Evolutionary conservation across 352 stramenopile genomes (phyloP).

Genomic region (Globisporangium polare): DNA sequence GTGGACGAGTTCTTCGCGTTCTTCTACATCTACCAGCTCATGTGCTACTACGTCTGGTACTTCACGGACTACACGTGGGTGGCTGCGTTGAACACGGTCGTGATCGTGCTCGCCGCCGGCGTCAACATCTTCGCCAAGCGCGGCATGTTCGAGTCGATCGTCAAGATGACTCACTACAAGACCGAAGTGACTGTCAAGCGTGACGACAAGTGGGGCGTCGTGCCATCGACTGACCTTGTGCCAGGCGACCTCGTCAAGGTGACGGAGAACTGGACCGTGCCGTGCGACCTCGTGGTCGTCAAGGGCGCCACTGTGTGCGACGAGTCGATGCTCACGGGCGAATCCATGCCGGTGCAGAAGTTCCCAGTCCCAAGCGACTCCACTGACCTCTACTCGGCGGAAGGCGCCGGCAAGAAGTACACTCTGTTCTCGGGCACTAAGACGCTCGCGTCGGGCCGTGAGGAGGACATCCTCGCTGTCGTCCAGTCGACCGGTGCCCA

Average conservation of each 20-base stretch:
- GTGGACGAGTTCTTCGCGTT: constrained; percentile 66
- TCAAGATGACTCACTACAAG: constrained; percentile 61
- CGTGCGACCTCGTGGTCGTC: constrained; percentile 67
- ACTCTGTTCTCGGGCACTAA: constrained; percentile 86
- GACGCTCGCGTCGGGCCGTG: constrained; percentile 59
- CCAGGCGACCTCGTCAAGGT: constrained; percentile 70
- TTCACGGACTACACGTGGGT: constrained; percentile 67
- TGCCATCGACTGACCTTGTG: constrained; percentile 49
- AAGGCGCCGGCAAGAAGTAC: constrained; percentile 73
- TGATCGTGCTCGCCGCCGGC: constrained; percentile 45
- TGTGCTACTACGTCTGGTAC: constrained; percentile 85
- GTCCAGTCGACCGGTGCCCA: constrained; percentile 80
- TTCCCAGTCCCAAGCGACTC: constrained; percentile 52
- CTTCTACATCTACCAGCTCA: constrained; percentile 84
- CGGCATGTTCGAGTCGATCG: constrained; percentile 44
- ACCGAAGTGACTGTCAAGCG: constrained; percentile 68
- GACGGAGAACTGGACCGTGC: constrained; percentile 61
- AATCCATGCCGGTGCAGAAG: constrained; percentile 88
- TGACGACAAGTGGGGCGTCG: constrained; percentile 40
- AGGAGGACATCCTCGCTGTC: constrained; percentile 69
- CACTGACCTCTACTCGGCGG: constrained; percentile 44
- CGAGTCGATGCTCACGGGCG: constrained; percentile 72
- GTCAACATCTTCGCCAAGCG: constrained; percentile 75
- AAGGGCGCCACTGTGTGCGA: constrained; percentile 68
- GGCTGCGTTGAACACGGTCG: constrained; percentile 49